Evolutionary conservation across 2,329 filamentous ascomycete genomes (phyloP).

Genomic region (Drechslerella coelobrocha): DNA sequence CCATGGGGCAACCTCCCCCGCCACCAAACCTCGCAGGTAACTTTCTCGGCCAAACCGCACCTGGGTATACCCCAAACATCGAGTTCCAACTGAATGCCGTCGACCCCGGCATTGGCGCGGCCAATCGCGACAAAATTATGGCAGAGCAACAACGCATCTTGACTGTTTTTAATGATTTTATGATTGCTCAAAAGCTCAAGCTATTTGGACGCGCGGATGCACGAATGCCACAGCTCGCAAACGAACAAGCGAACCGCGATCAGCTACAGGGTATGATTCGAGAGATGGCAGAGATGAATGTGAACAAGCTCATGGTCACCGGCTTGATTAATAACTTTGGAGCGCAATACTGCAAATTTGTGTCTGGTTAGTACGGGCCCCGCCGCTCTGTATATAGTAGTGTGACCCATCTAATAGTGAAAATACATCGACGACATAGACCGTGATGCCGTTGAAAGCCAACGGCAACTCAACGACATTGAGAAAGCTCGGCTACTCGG

Average conservation of each 20-base stretch:
- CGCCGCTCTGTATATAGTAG: not conserved
- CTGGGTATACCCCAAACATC: conserved; percentile 29
- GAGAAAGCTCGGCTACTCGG: conserved; percentile 28
- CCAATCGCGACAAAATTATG: conserved; percentile 32
- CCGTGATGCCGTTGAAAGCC: conserved; percentile 53
- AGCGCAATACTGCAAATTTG: conserved; percentile 36
- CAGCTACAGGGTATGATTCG: conserved; percentile 22
- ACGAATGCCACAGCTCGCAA: conserved; percentile 26
- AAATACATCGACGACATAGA: conserved; percentile 14
- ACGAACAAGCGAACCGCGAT: conserved; percentile 21
- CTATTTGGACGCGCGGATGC: conserved; percentile 6
- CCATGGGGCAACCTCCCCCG: not conserved
- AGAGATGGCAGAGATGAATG: conserved; percentile 37
- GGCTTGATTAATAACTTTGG: conserved; percentile 44
- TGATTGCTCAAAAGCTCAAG: conserved; percentile 30
- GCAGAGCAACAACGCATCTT: conserved; percentile 29
- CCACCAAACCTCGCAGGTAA: no score
- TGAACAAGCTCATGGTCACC: conserved; percentile 17
- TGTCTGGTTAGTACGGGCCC: conserved; percentile 13
- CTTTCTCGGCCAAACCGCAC: no score
- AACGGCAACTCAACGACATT: conserved; percentile 53
- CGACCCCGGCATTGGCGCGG: conserved; percentile 23
- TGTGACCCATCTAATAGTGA: not conserved
- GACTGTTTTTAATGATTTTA: conserved; percentile 37
- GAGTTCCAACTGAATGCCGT: conserved; percentile 36